A percentile compares a stretch with the other conserved stretches of the same genome.
Conservation (phyloP, 352 stramenopile species). For the Pythium aquatile region DNA sequence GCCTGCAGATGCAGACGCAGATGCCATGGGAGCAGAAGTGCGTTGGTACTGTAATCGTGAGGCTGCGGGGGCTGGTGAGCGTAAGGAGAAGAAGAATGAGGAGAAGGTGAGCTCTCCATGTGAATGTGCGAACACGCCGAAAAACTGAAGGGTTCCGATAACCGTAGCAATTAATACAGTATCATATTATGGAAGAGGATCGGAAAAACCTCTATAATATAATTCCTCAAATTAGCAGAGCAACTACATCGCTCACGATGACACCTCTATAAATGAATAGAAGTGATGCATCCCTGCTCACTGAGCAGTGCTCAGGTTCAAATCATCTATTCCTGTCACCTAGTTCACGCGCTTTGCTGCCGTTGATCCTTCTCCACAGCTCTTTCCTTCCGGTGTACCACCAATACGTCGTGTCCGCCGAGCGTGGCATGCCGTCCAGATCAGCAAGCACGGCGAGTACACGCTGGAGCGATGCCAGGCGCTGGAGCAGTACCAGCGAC, state of each 20-base stretch:
- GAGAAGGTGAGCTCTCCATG: not conserved
- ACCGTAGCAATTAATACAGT: not conserved
- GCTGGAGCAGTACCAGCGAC: not conserved
- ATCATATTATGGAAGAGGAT: not conserved
- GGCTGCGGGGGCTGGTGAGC: not conserved
- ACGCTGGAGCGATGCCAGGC: not conserved
- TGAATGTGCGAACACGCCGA: not conserved
- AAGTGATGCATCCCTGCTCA: too few relatives aligned
- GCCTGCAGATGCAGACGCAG: not conserved
- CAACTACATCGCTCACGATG: too few relatives aligned
- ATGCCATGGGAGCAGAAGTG: not conserved
- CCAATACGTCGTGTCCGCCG: not conserved
- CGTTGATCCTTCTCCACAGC: too few relatives aligned
- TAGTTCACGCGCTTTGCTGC: too few relatives aligned
- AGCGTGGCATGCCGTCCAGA: not conserved
- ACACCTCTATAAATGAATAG: too few relatives aligned
- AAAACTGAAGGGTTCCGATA: not conserved
- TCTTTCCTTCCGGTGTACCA: too few relatives aligned
- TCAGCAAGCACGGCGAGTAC: conserved; percentile 4
- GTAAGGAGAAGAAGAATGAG: not conserved
- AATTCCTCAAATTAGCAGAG: too few relatives aligned
- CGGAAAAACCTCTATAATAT: too few relatives aligned
- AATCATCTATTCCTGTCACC: too few relatives aligned
- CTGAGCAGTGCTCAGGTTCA: too few relatives aligned
- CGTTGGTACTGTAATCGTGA: not conserved